These are phyloP conservation scores for Fusarium burgessii DNA, from an alignment of 2,329 filamentous ascomycete genomes.

Conservation along the genomic window DNA sequence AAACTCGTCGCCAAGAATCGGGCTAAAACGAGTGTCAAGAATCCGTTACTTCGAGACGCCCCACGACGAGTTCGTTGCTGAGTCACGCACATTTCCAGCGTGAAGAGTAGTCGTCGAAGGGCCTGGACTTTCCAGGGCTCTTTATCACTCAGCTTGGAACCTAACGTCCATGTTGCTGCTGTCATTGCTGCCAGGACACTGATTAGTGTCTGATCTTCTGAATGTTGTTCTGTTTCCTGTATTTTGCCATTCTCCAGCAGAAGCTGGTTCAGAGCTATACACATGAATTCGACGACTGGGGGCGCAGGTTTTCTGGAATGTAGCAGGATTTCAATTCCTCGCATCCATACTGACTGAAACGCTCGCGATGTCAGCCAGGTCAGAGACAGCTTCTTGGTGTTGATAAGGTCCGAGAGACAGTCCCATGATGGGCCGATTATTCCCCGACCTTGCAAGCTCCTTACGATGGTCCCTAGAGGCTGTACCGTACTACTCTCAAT, in stretches of 20 bases:
- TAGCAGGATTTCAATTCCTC: slow-evolving; percentile 43
- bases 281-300: slow-evolving; percentile 42
- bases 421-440: slow-evolving; percentile 34
- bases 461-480: slow-evolving; percentile 40
- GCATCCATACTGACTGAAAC: slow-evolving; percentile 46
- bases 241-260: slow-evolving; percentile 18
- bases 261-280: slow-evolving; percentile 42
- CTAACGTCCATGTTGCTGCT: slow-evolving; percentile 42
- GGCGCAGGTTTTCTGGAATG: slow-evolving; percentile 37
- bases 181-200: slow-evolving; percentile 49
- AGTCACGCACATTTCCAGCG: slow-evolving; percentile 44
- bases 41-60: slow-evolving; percentile 23
- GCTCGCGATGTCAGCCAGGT: slow-evolving; percentile 43
- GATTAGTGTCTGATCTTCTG: slow-evolving; percentile 46
- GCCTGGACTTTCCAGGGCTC: slow-evolving; percentile 24
- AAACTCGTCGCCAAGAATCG: slow-evolving; percentile 46
- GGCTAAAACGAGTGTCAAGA: slow-evolving; percentile 46
- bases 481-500: slow-evolving; percentile 35
- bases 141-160: slow-evolving; percentile 3
- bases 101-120: slow-evolving; percentile 43
- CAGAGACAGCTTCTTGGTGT: slow-evolving; percentile 34
- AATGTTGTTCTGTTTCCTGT: not conserved
- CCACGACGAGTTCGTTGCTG: slow-evolving; percentile 27
- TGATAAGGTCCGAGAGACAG: slow-evolving; percentile 42
- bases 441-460: slow-evolving; percentile 10